These are phyloP conservation scores for Lentinus brumalis DNA, from an alignment of 768 basidiomycete species.

Conservation along the genomic window DNA sequence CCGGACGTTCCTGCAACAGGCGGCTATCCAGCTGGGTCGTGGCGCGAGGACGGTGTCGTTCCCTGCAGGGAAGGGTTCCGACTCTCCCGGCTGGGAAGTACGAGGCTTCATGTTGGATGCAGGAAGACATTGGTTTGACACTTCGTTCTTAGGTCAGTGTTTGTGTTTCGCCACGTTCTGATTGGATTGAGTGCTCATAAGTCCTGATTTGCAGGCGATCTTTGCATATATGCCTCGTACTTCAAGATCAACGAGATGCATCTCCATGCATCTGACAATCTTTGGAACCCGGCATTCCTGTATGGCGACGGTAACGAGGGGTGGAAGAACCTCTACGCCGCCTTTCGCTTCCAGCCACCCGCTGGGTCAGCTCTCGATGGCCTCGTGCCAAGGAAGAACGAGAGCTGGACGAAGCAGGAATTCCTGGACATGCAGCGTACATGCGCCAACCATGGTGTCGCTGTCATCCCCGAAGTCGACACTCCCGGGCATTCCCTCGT, in stretches of 20 bases:
- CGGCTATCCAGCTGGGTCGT: constrained; percentile 29
- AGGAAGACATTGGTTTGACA: constrained; percentile 47
- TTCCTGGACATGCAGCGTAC: constrained; percentile 39
- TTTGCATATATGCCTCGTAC: constrained; percentile 47
- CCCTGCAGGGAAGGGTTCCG: constrained; percentile 37
- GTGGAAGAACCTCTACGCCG: constrained; percentile 45
- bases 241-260: constrained; percentile 49
- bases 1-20: constrained; percentile 45
- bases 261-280: constrained; percentile 45
- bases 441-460: constrained; percentile 41
- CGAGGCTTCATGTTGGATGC: constrained; percentile 50
- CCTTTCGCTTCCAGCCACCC: constrained; percentile 44
- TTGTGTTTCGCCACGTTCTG: neutral
- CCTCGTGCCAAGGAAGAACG: constrained; percentile 41
- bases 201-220: constrained; percentile 34
- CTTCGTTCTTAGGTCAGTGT: constrained; percentile 34
- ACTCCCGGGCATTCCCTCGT: constrained; percentile 45
- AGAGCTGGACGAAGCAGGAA: constrained; percentile 39
- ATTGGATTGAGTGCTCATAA: neutral
- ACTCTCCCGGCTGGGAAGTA: constrained; percentile 47
- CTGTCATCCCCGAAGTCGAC: constrained; percentile 46
- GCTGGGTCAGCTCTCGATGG: constrained; percentile 34
- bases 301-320: constrained; percentile 33
- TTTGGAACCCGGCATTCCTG: constrained; percentile 44
- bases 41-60: constrained; percentile 24